Evolutionary conservation across 2,329 filamentous ascomycete genomes (phyloP).

Genomic region (Zopfia rhizophila): DNA sequence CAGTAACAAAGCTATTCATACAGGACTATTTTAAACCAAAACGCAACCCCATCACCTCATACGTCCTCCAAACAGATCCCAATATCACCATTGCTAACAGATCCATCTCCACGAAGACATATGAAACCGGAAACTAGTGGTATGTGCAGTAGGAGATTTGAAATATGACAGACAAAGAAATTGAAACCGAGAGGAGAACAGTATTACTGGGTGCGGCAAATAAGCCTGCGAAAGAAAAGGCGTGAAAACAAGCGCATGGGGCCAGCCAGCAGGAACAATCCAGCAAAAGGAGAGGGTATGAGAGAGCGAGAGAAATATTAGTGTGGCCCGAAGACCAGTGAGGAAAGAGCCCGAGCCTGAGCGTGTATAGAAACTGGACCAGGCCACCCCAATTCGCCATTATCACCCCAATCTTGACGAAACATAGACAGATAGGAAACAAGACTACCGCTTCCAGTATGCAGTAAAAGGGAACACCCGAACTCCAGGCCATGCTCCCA

Average conservation of each 20-base stretch:
- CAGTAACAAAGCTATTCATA: conserved; percentile 33
- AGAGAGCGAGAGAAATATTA: conserved; percentile 48
- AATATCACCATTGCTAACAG: no score
- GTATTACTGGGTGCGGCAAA: conserved; percentile 37
- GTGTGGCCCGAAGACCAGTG: conserved; percentile 37
- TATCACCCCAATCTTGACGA: conserved; percentile 40
- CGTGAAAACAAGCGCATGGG: conserved; percentile 43
- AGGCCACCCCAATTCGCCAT: conserved; percentile 48
- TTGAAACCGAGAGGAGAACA: conserved; percentile 30
- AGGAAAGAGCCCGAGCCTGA: conserved; percentile 45
- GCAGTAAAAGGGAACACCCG: conserved; percentile 27
- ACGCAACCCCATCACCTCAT: conserved; percentile 31
- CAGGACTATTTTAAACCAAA: conserved; percentile 34
- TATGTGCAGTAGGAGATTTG: conserved; percentile 47
- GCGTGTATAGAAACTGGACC: conserved; percentile 44
- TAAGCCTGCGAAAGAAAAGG: conserved; percentile 34
- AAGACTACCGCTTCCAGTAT: conserved; percentile 29
- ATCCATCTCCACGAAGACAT: conserved; percentile 35
- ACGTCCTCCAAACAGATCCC: no score
- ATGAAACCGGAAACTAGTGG: conserved; percentile 44
- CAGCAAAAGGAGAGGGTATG: conserved; percentile 47
- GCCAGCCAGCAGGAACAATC: conserved; percentile 46
- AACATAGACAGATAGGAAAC: conserved; percentile 22
- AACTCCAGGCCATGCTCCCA: conserved; percentile 50
- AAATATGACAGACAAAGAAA: conserved; percentile 30